These are phyloP conservation scores for Dryadomyces quercivorus DNA, from an alignment of 2,329 filamentous ascomycete species.

Conservation along the genomic window DNA sequence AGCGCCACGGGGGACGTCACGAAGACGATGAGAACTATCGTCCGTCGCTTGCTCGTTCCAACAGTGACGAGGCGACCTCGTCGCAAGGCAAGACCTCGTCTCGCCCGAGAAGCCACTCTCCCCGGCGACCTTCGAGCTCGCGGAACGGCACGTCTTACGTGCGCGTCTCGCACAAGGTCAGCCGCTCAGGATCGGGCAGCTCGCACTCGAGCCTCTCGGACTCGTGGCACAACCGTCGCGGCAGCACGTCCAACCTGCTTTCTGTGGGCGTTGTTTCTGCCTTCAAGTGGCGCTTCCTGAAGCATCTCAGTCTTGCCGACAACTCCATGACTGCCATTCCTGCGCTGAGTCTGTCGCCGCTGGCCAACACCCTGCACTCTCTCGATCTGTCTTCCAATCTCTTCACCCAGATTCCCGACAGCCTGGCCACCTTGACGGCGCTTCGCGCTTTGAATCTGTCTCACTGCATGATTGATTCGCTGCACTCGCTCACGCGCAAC, in stretches of 20 bases:
- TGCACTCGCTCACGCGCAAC: constrained; percentile 75
- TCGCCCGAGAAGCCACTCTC: constrained; percentile 67
- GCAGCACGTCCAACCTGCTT: constrained; percentile 69
- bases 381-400: constrained; percentile 87
- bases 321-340: constrained; percentile 78
- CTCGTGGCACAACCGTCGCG: constrained; percentile 50
- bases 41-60: constrained; percentile 32
- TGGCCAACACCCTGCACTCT: constrained; percentile 81
- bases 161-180: constrained; percentile 61
- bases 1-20: constrained; percentile 25
- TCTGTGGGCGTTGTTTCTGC: constrained; percentile 60
- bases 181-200: constrained; percentile 81
- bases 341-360: constrained; percentile 61
- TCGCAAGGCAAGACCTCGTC: constrained; percentile 29
- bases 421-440: constrained; percentile 70
- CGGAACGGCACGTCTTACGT: constrained; percentile 54
- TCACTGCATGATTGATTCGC: constrained; percentile 92
- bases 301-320: constrained; percentile 82
- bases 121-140: constrained; percentile 62
- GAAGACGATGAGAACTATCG: constrained; percentile 25
- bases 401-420: constrained; percentile 89
- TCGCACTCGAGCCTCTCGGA: constrained; percentile 71
- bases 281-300: constrained; percentile 89
- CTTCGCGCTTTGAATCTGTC: constrained; percentile 89
- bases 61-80: constrained; percentile 31